Evolutionary conservation across 2,329 filamentous ascomycete species (phyloP).

Genomic region (Ceratocystis lukuohia): DNA sequence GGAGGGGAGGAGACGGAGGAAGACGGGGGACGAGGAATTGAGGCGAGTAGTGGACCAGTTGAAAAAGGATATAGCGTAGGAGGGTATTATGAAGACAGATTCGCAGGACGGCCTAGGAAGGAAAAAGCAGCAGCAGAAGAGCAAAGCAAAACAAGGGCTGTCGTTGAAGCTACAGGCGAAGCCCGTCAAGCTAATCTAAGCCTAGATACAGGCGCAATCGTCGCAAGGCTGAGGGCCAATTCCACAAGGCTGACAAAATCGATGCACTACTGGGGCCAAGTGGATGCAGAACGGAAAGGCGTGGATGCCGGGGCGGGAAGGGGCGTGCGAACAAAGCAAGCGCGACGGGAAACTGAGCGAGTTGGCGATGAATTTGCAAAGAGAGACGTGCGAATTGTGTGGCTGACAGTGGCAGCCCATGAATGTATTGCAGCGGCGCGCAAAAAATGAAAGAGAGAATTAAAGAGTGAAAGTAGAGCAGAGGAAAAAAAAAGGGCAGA

Average conservation of each 20-base stretch:
- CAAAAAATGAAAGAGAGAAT: neutral
- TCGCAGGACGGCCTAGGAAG: constrained; percentile 6
- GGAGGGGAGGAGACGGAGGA: constrained; percentile 20
- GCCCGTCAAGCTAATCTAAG: neutral
- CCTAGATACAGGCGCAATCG: neutral
- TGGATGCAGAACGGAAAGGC: neutral
- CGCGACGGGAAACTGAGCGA: neutral
- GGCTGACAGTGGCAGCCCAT: constrained; percentile 1
- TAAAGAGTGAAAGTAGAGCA: neutral
- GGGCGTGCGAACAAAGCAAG: constrained; percentile 4
- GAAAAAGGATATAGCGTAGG: too few relatives aligned
- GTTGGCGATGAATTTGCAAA: neutral
- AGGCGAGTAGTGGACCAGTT: neutral
- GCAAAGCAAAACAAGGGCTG: neutral
- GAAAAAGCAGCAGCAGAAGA: constrained; percentile 2
- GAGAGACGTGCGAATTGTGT: neutral
- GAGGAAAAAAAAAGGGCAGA: neutral
- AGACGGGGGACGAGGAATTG: constrained; percentile 14
- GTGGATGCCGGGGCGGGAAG: neutral
- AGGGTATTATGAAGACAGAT: too few relatives aligned
- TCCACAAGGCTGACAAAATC: constrained; percentile 13
- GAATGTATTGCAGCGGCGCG: neutral
- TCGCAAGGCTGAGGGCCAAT: constrained; percentile 14
- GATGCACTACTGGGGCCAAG: too few relatives aligned
- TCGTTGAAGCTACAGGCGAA: neutral